Evolutionary conservation across 164 flowering plant species (phyloP).

Genomic region (Cinnamomum micranthum): DNA sequence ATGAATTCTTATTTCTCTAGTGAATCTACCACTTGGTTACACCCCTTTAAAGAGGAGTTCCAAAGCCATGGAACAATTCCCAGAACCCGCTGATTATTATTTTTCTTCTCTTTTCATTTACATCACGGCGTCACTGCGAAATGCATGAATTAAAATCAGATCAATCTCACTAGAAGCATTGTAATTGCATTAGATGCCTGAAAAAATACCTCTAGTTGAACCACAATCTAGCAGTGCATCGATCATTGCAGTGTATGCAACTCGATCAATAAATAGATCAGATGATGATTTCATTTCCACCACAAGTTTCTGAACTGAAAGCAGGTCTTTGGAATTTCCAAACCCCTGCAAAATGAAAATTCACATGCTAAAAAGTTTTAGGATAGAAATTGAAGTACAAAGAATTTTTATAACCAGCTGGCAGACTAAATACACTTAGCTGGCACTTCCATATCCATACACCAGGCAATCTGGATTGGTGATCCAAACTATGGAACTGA

Average conservation of each 20-base stretch:
- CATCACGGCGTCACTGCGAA: not conserved
- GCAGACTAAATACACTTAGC: not conserved
- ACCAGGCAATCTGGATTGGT: not conserved
- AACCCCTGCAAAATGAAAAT: slow-evolving; percentile 39
- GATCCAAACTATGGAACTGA: not conserved
- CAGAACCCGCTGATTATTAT: not conserved
- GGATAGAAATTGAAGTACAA: not conserved
- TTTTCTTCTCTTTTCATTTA: not conserved
- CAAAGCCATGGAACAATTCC: not conserved
- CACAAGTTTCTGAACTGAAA: slow-evolving; percentile 47
- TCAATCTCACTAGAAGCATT: not conserved
- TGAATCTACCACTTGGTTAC: too few relatives aligned
- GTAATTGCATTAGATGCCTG: not conserved
- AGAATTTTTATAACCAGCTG: not conserved
- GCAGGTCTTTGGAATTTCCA: slow-evolving; percentile 46
- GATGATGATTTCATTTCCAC: slow-evolving; percentile 50
- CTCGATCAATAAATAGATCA: slow-evolving; percentile 44
- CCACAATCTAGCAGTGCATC: slow-evolving; percentile 66
- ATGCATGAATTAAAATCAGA: not conserved
- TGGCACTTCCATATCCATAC: not conserved
- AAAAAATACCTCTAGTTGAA: slow-evolving; percentile 40
- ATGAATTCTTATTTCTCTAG: too few relatives aligned
- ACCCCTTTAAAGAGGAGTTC: too few relatives aligned
- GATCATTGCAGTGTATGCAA: slow-evolving; percentile 59
- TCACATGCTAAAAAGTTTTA: not conserved